These are phyloP conservation scores for Immersiella caudata DNA, from an alignment of 495 filamentous ascomycete genomes.

Conservation along the genomic window DNA sequence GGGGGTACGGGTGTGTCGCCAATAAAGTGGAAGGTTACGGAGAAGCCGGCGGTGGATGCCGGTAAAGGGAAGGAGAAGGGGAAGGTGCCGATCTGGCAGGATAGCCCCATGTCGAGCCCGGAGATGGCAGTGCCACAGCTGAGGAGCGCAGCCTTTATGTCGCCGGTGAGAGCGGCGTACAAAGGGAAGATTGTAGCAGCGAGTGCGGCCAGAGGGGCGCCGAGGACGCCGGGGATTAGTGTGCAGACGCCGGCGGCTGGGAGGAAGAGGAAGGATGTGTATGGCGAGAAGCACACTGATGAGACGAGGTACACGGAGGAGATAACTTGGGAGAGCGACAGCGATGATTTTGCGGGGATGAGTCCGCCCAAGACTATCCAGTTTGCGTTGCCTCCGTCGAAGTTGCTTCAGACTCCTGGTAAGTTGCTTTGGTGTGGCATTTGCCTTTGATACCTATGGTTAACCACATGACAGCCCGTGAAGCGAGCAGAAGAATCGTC, in stretches of 20 bases:
- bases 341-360: slow-evolving; percentile 66
- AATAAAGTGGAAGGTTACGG: slow-evolving; percentile 42
- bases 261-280: slow-evolving; percentile 49
- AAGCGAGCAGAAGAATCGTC: slow-evolving; percentile 91
- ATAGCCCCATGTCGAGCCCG: slow-evolving; percentile 74
- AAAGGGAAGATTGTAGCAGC: slow-evolving; percentile 22
- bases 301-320: slow-evolving; percentile 51
- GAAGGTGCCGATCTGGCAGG: slow-evolving; percentile 44
- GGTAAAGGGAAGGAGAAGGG: slow-evolving; percentile 41
- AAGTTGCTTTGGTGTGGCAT: slow-evolving; percentile 33
- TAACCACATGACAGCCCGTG: slow-evolving; percentile 60
- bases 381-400: slow-evolving; percentile 86
- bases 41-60: slow-evolving; percentile 24
- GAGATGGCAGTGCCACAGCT: slow-evolving; percentile 79
- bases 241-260: slow-evolving; percentile 67
- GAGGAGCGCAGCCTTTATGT: slow-evolving; percentile 83
- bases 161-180: slow-evolving; percentile 54
- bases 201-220: slow-evolving; percentile 34
- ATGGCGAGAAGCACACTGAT: slow-evolving; percentile 29
- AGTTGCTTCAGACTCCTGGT: slow-evolving; percentile 91
- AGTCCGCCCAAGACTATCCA: slow-evolving; percentile 98
- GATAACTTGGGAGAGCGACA: slow-evolving; percentile 67
- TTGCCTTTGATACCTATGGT: too few species aligned
- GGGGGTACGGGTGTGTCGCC: slow-evolving; percentile 33
- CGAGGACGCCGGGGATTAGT: slow-evolving; percentile 73